phyloP scores from a whole-genome alignment of 208 protist species.

The Strigomonas oncopelti region DNA sequence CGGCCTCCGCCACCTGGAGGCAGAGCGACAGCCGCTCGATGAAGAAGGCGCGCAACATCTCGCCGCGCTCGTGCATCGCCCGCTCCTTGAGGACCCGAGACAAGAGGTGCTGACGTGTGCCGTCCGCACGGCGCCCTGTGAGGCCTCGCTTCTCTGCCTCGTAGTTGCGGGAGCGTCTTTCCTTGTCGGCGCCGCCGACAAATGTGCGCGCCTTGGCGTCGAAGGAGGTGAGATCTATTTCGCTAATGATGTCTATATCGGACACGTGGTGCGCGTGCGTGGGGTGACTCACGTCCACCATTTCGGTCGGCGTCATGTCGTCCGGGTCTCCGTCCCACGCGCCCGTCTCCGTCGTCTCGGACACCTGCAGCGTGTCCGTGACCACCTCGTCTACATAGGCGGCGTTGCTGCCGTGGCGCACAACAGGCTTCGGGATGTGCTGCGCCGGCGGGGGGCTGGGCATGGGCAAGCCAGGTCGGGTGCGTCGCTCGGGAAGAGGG shows the following conservation, averaged over 20 bases:
- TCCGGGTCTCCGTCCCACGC: constrained; percentile 10
- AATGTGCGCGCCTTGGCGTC: constrained; percentile 19
- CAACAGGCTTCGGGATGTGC: neutral
- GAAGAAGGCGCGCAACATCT: constrained; percentile 33
- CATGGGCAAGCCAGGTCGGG: neutral
- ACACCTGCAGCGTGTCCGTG: constrained; percentile 30
- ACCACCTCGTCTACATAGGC: constrained; percentile 4
- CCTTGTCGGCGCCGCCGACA: constrained; percentile 16
- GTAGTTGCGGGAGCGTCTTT: constrained; percentile 26
- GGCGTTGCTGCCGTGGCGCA: neutral
- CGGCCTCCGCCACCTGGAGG: constrained; percentile 12
- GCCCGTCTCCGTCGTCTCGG: constrained; percentile 21
- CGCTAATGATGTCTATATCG: constrained; percentile 42
- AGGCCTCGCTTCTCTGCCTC: constrained; percentile 42
- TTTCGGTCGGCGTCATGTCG: constrained; percentile 21
- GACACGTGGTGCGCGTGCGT: constrained; percentile 46
- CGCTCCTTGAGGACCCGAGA: constrained; percentile 28
- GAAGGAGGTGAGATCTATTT: constrained; percentile 35
- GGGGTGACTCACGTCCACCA: constrained; percentile 65
- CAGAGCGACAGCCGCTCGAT: constrained; percentile 22
- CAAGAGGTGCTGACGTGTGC: constrained; percentile 19
- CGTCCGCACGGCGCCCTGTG: constrained; percentile 19
- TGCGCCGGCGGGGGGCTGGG: neutral
- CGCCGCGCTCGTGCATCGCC: constrained; percentile 32
- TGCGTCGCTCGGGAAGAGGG: neutral